Base-by-base conservation (phyloP, 805 yeast species). In the Candida coquimbonensis region DNA sequence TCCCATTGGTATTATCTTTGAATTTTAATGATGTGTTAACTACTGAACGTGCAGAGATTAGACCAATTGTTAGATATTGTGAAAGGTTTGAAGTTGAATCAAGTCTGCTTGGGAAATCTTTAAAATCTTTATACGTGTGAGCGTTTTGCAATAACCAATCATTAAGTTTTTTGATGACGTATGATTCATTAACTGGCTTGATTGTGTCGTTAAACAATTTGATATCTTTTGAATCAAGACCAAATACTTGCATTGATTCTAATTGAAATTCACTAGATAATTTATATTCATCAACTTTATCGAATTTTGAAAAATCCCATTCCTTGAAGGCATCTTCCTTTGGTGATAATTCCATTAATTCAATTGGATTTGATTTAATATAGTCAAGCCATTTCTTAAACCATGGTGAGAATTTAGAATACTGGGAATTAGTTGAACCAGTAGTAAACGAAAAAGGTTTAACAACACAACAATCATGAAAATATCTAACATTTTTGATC, bases 341-440 rank as follows among this genome's bases (percentile, higher is more conserved):
- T 24, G 47, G 27, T 4, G 33, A 14, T 19, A 38, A 14, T 17
- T 39, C 11, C 29, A 11, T 35, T 6, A 43, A 35, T 36, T 31
- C 36, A n/a, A 40, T 27, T 9, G 49, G 48, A 24, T 53, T 35
- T 7, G 50, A 49, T 35, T 64, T 53, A 11, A 70, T 51, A 40
- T 59, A 52, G 14, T 56, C 53, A 8, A 56, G 53, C 78, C 78
- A 74, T 29, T 68, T 64, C 45, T 62, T 69, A 49, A 63, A 71
- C 76, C 77, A 74, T 0, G 78, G 78, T 5, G 75, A 64, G 49
- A 73, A 74, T 11, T 72, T 72, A 2, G 75, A 66, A 44, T 69
- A 74, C 40, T 65, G 72, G 1, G 71, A 64, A 1, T 74, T 75
- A 49, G 67, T 69, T 33, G 68, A 32, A 17, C 44, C 67, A 0